Base-by-base conservation (phyloP, 2,329 filamentous ascomycete genomes). In the Diaporthe citriasiana region DNA sequence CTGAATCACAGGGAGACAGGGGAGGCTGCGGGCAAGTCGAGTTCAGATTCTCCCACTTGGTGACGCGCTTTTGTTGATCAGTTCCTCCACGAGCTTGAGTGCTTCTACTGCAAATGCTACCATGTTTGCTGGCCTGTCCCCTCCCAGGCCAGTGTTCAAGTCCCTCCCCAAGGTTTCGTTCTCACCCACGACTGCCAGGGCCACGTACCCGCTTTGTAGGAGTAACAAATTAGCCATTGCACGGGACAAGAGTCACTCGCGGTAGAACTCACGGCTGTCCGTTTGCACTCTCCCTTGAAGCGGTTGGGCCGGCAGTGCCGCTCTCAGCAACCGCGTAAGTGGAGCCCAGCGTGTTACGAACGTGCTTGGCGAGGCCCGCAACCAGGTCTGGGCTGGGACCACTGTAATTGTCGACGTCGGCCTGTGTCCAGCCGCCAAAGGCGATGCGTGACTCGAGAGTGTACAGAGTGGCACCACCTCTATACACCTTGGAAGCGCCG, bases 291-390 rank as follows among this genome's bases (percentile, higher is more conserved):
- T 81, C 82, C 0, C 90, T 90, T 17, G 88, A 15, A 9, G 72
- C 89, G 0, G 88, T 91, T 12, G 91, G 91, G 0, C 91, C 91
- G n/a, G 90, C 91, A 2, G 90, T 92, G 0, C 91, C 91, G 70
- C 87, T 89, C 83, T 92, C 90, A 71, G 84, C 85, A 10, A 92
- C 78, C 12, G 87, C 87, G 78, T 91, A 92, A 25, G 89, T 91
- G 73, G 85, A 86, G 9, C 84, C 83, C 35, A 92, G 80, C 57
- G 85, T 88, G n/a, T 78, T 81, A n/a, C 90, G 82, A 38, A 90
- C 87, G 77, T 91, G 86, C 53, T 85, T 84, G 0, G 90, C 91
- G 10, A 93, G 79, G 0, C 86, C 87, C 1, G 83, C 82, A 3
- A 92, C 90, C 69, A 92, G 85, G 1, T 87, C 85, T 0, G 89